phyloP scores from a whole-genome alignment of 75 land plant genomes.

The Pseudotsuga menziesii region DNA sequence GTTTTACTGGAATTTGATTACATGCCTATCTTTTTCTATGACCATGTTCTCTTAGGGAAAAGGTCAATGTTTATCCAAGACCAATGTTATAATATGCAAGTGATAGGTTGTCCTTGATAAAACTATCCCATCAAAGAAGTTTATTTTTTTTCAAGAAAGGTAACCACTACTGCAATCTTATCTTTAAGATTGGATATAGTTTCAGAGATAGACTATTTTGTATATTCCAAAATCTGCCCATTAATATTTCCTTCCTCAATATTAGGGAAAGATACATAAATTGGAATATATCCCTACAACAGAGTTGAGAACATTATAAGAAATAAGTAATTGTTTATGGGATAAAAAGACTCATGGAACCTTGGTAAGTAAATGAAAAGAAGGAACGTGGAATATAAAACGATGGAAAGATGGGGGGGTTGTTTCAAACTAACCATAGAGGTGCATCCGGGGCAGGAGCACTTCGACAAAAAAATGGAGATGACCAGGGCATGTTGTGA shows the following conservation, averaged over 20 bases:
- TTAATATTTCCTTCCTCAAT: conserved; percentile 92
- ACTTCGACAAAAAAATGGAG: no score
- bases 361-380: no score
- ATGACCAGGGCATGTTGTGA: no score
- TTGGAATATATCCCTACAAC: conserved; percentile 75
- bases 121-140: conserved; percentile 78
- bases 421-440: no score
- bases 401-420: no score
- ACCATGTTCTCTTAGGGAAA: conserved; percentile 95
- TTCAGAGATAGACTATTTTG: conserved; percentile 74
- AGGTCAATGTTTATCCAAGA: conserved; percentile 67
- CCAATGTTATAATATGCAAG: conserved; percentile 86
- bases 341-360: no score
- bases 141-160: conserved; percentile 94
- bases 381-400: no score
- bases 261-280: conserved; percentile 75
- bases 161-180: conserved; percentile 86
- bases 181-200: conserved; percentile 80
- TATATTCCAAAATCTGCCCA: conserved; percentile 83
- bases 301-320: no score
- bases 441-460: no score
- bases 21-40: no score
- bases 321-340: no score
- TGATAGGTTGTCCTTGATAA: conserved; percentile 96
- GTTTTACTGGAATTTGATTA: no score